These are phyloP conservation scores for Fusarium piperis DNA, from an alignment of 2,329 filamentous ascomycete genomes.

Conservation along the genomic window DNA sequence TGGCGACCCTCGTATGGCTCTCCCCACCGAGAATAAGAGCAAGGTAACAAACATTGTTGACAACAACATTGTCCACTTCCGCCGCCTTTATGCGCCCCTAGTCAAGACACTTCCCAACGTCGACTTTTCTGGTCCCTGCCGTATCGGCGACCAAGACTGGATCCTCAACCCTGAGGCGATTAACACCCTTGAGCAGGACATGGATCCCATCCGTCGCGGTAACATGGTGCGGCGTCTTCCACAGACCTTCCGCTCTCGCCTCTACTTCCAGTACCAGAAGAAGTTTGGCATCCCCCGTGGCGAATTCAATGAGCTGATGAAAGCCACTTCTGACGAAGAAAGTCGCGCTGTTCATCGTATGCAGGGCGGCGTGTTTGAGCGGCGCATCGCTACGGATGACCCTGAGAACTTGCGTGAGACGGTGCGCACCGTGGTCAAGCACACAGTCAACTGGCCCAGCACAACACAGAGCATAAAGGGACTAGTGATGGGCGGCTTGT, in stretches of 20 bases:
- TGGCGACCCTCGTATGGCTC: conserved; percentile 93
- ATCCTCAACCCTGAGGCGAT: conserved; percentile 62
- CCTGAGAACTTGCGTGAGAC: conserved; percentile 73
- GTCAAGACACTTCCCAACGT: conserved; percentile 92
- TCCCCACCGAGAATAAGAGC: conserved; percentile 88
- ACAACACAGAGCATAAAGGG: conserved; percentile 89
- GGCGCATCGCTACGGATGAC: conserved; percentile 78
- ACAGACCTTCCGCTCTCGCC: conserved; percentile 82
- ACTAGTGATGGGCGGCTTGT: conserved; percentile 78
- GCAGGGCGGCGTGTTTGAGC: conserved; percentile 86
- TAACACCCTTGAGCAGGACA: conserved; percentile 81
- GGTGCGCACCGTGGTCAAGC: conserved; percentile 80
- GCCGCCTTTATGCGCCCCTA: conserved; percentile 88
- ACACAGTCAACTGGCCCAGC: conserved; percentile 92
- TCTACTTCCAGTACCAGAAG: conserved; percentile 95
- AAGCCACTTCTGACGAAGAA: conserved; percentile 76
- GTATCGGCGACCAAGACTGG: conserved; percentile 53
- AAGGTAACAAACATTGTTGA: conserved; percentile 96
- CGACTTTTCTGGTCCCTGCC: conserved; percentile 69
- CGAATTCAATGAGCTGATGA: conserved; percentile 87
- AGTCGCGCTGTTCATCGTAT: conserved; percentile 74
- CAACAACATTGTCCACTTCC: conserved; percentile 91
- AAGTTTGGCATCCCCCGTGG: conserved; percentile 86
- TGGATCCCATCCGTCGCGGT: conserved; percentile 88
- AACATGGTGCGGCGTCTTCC: conserved; percentile 97